Percentiles rank a stretch among this genome's conserved stretches.
Evolutionary conservation across 441 rosid species (phyloP).

Genomic region (Pelargonium citronellum): DNA sequence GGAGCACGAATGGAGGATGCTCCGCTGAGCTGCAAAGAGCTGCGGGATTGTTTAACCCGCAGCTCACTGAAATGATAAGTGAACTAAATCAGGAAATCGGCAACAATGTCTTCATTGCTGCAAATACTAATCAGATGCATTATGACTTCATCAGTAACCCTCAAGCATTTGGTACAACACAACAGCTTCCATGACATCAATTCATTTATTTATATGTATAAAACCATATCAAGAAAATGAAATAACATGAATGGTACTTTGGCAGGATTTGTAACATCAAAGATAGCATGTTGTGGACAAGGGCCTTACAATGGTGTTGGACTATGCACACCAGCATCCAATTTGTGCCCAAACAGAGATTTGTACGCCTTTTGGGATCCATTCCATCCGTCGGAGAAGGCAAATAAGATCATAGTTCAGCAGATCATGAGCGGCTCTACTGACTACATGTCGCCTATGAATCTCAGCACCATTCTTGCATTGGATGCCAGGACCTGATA

Average conservation of each 20-base stretch:
- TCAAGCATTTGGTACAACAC: background rate
- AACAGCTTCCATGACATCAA: too few relatives aligned
- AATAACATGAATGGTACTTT: background rate
- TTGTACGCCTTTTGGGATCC: conserved; percentile 49
- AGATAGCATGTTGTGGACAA: conserved; percentile 59
- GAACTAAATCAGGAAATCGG: conserved; percentile 8
- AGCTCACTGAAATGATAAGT: conserved; percentile 16
- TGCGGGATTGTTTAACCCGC: conserved; percentile 17
- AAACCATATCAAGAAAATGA: too few relatives aligned
- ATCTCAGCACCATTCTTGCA: conserved; percentile 42
- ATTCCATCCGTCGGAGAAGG: conserved; percentile 55
- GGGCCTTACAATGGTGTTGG: conserved; percentile 56
- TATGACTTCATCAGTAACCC: conserved; percentile 21
- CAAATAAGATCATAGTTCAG: conserved; percentile 38
- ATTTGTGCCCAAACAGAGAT: conserved; percentile 42
- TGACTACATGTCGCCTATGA: conserved; percentile 52
- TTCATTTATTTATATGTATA: too few relatives aligned
- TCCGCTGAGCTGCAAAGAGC: conserved; percentile 18
- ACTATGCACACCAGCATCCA: conserved; percentile 41
- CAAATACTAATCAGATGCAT: conserved; percentile 14
- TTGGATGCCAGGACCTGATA: conserved; percentile 19
- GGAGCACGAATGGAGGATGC: conserved; percentile 18
- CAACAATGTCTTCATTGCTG: conserved; percentile 16
- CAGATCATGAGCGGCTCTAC: conserved; percentile 35
- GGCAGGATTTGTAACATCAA: conserved; percentile 43